Percentiles rank a stretch among this genome's conserved stretches.
These are phyloP conservation scores for Phialophora tarda DNA, from an alignment of 2,329 filamentous ascomycete genomes.

Conservation along the genomic window DNA sequence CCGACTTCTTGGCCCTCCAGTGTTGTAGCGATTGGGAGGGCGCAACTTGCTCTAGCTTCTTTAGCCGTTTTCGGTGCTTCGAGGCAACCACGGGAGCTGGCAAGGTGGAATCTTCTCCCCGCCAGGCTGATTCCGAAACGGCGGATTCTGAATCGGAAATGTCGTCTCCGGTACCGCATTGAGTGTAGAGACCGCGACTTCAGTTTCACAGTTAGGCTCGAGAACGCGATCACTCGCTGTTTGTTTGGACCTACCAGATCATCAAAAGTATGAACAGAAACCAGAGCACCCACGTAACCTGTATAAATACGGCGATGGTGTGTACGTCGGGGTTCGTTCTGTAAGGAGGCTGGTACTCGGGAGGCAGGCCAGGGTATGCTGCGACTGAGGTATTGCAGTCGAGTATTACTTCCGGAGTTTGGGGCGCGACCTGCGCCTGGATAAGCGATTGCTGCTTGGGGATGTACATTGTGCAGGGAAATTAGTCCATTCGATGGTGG, in stretches of 20 bases:
- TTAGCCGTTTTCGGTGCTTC: conserved; percentile 31
- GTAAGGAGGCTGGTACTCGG: conserved; percentile 9
- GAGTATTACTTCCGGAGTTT: not conserved
- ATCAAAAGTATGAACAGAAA: conserved; percentile 17
- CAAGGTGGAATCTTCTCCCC: conserved; percentile 22
- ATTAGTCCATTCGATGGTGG: not conserved
- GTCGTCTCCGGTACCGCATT: conserved; percentile 11
- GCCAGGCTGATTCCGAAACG: conserved; percentile 29
- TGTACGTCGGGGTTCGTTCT: conserved; percentile 15
- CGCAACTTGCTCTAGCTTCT: conserved; percentile 33
- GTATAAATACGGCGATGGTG: conserved; percentile 9
- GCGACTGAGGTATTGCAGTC: conserved; percentile 6
- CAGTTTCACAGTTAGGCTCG: not conserved
- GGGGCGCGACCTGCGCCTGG: conserved; percentile 2
- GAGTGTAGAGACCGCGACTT: conserved; percentile 25
- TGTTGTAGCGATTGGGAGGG: conserved; percentile 27
- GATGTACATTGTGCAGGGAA: conserved; percentile 21
- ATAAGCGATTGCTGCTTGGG: conserved; percentile 16
- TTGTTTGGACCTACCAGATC: conserved; percentile 11
- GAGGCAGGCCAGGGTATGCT: conserved; percentile 10
- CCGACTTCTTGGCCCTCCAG: conserved; percentile 32
- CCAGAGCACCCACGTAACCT: conserved; percentile 21
- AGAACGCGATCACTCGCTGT: not conserved
- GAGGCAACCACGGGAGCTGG: conserved; percentile 11
- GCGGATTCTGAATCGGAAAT: conserved; percentile 25